phyloP scores from a whole-genome alignment of 257 asterid species.

The Solanum gracilifrons region DNA sequence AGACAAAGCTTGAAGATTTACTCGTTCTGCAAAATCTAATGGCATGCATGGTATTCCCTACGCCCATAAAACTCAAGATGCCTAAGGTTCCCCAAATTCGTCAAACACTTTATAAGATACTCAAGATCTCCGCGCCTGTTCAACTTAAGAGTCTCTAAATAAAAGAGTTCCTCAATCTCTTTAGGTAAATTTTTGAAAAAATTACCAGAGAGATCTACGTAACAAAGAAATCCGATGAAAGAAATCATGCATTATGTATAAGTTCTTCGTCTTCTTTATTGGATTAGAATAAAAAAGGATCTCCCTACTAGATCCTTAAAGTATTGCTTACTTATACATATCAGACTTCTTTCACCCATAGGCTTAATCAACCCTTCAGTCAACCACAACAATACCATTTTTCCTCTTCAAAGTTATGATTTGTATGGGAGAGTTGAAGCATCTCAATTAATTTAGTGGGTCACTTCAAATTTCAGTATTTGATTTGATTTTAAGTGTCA shows the following conservation, averaged over 20 bases:
- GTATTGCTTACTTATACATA: too few relatives aligned
- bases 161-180: not conserved
- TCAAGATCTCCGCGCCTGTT: not conserved
- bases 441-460: too few relatives aligned
- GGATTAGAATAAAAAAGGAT: not conserved
- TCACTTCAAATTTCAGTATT: too few relatives aligned
- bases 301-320: not conserved
- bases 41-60: not conserved
- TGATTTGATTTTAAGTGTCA: too few relatives aligned
- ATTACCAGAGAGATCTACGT: conserved; percentile 31
- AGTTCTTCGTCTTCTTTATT: not conserved
- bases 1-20: not conserved
- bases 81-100: not conserved
- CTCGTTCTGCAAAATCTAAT: not conserved
- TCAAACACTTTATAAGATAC: not conserved
- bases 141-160: not conserved
- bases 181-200: conserved; percentile 7
- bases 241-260: conserved; percentile 7
- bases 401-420: conserved; percentile 2
- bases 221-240: conserved; percentile 21
- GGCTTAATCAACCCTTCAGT: conserved; percentile 5
- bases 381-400: conserved; percentile 7
- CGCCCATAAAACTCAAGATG: not conserved
- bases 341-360: too few relatives aligned
- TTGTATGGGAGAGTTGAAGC: not conserved